Evolutionary conservation across 2,329 filamentous ascomycete species (phyloP).

Genomic region (Grosmannia serpens): DNA sequence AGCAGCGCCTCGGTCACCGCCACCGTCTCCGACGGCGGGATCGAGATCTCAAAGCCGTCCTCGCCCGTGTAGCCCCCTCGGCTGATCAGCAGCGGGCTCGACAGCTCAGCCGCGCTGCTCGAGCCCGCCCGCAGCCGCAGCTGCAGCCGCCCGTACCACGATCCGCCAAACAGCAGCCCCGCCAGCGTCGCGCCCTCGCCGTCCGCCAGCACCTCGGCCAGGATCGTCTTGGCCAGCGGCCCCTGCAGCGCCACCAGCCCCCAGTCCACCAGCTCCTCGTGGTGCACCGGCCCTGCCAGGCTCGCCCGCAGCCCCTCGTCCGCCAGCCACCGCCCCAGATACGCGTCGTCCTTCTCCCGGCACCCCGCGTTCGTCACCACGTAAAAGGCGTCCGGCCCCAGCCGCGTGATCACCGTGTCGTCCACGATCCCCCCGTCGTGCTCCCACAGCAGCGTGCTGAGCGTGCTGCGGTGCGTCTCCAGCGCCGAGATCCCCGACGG

Average conservation of each 20-base stretch:
- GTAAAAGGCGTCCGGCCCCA: conserved; percentile 69
- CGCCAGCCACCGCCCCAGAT: conserved; percentile 59
- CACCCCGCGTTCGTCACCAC: conserved; percentile 93
- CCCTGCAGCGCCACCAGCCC: conserved; percentile 87
- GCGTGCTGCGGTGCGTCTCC: conserved; percentile 56
- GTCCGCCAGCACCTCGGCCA: conserved; percentile 50
- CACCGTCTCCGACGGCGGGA: conserved; percentile 55
- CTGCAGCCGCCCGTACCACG: conserved; percentile 52
- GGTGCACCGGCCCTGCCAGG: conserved; percentile 14
- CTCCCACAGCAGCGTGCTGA: conserved; percentile 74
- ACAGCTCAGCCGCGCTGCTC: conserved; percentile 23
- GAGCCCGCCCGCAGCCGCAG: conserved; percentile 43
- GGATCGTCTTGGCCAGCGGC: conserved; percentile 59
- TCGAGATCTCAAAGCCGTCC: conserved; percentile 94
- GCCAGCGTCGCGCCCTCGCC: conserved; percentile 43
- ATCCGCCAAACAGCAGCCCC: conserved; percentile 72
- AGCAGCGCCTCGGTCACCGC: conserved; percentile 61
- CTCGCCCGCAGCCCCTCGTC: conserved; percentile 26
- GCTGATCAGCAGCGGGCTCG: conserved; percentile 56
- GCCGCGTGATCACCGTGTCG: conserved; percentile 79
- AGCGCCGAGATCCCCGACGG: conserved; percentile 61
- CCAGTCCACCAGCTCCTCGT: conserved; percentile 50
- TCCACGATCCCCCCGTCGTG: conserved; percentile 84
- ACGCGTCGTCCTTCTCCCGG: conserved; percentile 75
- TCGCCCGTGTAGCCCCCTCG: conserved; percentile 94